Evolutionary conservation across 768 basidiomycete species (phyloP).

Genomic region (Lyophyllum atratum): DNA sequence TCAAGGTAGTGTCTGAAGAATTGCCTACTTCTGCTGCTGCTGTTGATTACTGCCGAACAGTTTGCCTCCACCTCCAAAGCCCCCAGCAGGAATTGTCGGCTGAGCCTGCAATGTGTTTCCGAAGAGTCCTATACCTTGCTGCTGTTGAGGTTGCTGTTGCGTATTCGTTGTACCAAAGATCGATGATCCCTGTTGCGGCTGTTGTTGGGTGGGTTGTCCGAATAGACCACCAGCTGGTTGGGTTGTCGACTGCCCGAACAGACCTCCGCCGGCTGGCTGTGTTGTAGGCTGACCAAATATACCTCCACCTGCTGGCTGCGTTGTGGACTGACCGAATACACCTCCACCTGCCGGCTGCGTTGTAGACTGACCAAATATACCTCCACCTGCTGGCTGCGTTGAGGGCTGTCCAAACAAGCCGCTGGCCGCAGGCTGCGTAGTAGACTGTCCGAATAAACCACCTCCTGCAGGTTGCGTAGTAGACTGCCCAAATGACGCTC

Average conservation of each 20-base stretch:
- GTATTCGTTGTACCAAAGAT: slow-evolving; percentile 4
- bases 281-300: slow-evolving; percentile 28
- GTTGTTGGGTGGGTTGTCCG: slow-evolving; percentile 5
- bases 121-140: slow-evolving; percentile 18
- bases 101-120: slow-evolving; percentile 33
- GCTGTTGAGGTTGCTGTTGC: slow-evolving; percentile 29
- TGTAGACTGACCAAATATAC: slow-evolving; percentile 17
- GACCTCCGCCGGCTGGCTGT: slow-evolving; percentile 12
- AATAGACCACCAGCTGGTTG: slow-evolving; percentile 15
- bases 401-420: slow-evolving; percentile 23
- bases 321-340: slow-evolving; percentile 30
- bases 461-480: slow-evolving; percentile 15
- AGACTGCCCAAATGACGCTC: slow-evolving; percentile 31
- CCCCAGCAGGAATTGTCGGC: slow-evolving; percentile 28
- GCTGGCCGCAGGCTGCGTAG: slow-evolving; percentile 11
- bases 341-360: slow-evolving; percentile 19
- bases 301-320: slow-evolving; percentile 14
- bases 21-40: slow-evolving; percentile 30
- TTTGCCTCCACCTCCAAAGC: slow-evolving; percentile 25
- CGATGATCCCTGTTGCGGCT: slow-evolving; percentile 20
- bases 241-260: slow-evolving; percentile 22
- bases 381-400: slow-evolving; percentile 10
- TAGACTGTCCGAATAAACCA: slow-evolving; percentile 14
- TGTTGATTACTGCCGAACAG: slow-evolving; percentile 34
- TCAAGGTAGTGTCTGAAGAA: slow-evolving; percentile 8